Conservation (phyloP, 768 basidiomycete species). For the Termitomyces sp. region DNA sequence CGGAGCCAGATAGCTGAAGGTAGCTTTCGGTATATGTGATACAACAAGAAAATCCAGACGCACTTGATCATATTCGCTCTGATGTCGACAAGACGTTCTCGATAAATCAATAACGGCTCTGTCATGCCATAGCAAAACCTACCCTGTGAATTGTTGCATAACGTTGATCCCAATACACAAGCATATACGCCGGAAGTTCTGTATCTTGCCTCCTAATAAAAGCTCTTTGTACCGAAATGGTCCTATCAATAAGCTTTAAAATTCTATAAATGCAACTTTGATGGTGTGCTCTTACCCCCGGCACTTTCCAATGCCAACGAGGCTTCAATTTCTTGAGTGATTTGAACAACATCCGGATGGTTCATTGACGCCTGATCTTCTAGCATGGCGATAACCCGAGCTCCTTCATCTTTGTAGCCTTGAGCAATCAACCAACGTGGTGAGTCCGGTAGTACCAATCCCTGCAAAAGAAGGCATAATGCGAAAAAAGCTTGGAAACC, state of each 20-base stretch:
- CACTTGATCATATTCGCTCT: constrained; percentile 36
- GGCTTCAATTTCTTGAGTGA: constrained; percentile 29
- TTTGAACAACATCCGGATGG: constrained; percentile 27
- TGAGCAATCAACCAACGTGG: constrained; percentile 37
- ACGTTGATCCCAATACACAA: constrained; percentile 32
- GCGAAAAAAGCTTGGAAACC: constrained; percentile 37
- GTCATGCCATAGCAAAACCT: not conserved
- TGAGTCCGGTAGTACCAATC: constrained; percentile 29
- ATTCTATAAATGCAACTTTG: not conserved
- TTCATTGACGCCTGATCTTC: constrained; percentile 24
- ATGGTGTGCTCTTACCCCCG: constrained; percentile 19
- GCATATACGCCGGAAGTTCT: constrained; percentile 33
- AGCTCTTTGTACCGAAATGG: constrained; percentile 31
- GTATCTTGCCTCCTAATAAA: constrained; percentile 28
- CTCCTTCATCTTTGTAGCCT: constrained; percentile 27
- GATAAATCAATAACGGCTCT: not conserved
- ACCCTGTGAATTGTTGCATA: constrained; percentile 41
- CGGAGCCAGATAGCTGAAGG: constrained; percentile 29
- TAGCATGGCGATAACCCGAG: constrained; percentile 27
- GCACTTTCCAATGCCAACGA: constrained; percentile 31
- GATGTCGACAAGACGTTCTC: not conserved
- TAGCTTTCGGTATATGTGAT: not conserved
- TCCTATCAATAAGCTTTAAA: constrained; percentile 11
- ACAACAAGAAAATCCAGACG: not conserved
- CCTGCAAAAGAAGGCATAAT: constrained; percentile 28